Evolutionary conservation across 2,329 filamentous ascomycete genomes (phyloP), one percentile per base, ranked within the genome.

Genomic region (Lachnellula occidentalis): DNA sequence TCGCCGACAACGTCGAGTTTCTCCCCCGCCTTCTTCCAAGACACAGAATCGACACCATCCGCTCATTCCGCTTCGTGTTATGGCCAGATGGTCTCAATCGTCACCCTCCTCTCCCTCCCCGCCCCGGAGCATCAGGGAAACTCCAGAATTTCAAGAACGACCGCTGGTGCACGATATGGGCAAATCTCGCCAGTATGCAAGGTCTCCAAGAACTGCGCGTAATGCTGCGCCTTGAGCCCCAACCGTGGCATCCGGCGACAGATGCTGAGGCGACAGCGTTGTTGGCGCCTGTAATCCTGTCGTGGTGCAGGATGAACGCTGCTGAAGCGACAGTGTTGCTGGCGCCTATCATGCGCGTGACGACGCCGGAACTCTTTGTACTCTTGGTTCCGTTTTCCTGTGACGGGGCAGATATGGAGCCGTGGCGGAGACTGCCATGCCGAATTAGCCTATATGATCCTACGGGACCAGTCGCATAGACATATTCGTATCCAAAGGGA

Each of bases 181-280:
- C 17, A 4, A 41, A 41, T 12, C 48, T 50, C 19, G 48, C 48
- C 8, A 50, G 48, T 19, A 41, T 50, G 48, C 43, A 50, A 50
- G 24, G 22, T 15, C 37, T 50, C 3, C 17, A 22, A 19, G 27
- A 12, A 8, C 24, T 50, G 9, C 43, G 22, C 43, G 43, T 46
- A 2, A 24, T 24, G 5, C 11, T 43, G 27, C 9, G 36, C n/a
- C 4, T 39, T 39, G 15, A 31, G n/a, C 14, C 11, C 19, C 2
- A 17, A 4, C 5, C 3, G 9, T 15, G 17, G 9, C 9, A 2
- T 15, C 21, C 1, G 21, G 6, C 34, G 43, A 27, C 43, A 5
- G 27, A 22, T 7, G 22, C 2, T n/a, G 43, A 46, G 21, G 12
- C 11, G 14, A 17, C 12, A 15, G 14, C 14, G 11, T 17, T 46